Evolutionary conservation across 192 early-diverging fungal species (phyloP), one percentile per base, ranked within the genome.

Genomic region (Obelidium mucronatum): DNA sequence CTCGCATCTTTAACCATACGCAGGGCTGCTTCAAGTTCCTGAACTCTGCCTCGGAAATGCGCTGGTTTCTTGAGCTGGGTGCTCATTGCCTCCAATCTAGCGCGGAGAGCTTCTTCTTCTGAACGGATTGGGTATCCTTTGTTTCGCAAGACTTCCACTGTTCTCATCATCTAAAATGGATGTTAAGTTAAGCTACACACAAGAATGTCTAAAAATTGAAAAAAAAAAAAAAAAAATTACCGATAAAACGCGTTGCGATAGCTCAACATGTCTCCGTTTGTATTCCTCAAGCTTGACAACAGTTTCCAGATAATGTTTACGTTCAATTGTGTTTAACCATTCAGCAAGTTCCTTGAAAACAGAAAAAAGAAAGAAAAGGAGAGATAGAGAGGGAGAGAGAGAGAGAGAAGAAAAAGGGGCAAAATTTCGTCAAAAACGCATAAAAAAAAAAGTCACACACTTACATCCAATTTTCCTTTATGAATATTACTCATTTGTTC

Each of bases 101-200:
- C 84, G 62, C 91, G 81, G 53, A 97, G 86, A 31, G 81, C 73
- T 78, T 97, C 95, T 80, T 98, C 97, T 59, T 95, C 93, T n/a
- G 83, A 82, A 4, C 90, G 85, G 51, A 97, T 84, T 8, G 93
- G 90, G 75, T 92, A 92, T 0, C 95, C 95, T 36, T 90, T 88
- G 59, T 93, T 91, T 30, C 94, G 86, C 68, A 97, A 80, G 15
- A 97, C 78, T 85, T 97, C 94, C 30, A 96, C 87, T 44, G 87
- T 80, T 75, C 91, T 94, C 92, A 97, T 93, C 42, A 98, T 84
- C 91, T 95, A 75, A 40, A n/a, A 28, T 28, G 39, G 55, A 31
- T 59, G n/a, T 66, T 1, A n/a, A 11, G 22, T 13, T 40, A 19
- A 37, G 39, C 15, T 4, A n/a, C 8, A 22, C n/a, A 35, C 28